phyloP scores from a whole-genome alignment of 768 basidiomycete genomes.

The Dacryopinax spathularia region DNA sequence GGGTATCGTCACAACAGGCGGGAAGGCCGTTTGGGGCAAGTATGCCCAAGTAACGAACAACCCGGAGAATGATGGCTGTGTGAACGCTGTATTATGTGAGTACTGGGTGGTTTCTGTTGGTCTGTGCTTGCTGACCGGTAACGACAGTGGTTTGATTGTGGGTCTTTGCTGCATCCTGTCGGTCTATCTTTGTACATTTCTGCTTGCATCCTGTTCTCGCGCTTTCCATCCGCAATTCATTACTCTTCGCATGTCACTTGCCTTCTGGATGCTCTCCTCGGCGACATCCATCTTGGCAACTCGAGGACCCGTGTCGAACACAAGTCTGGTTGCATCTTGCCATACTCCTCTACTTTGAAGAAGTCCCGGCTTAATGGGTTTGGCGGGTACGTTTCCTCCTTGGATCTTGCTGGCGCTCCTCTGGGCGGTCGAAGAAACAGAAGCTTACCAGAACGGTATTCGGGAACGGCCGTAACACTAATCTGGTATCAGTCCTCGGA shows the following conservation, averaged over 20 bases:
- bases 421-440: too few relatives aligned
- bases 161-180: not conserved
- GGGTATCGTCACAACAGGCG: slow-evolving; percentile 92
- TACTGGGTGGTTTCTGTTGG: slow-evolving; percentile 13
- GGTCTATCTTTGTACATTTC: not conserved
- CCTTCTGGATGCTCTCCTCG: not conserved
- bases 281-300: not conserved
- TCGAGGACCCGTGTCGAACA: not conserved
- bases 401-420: too few relatives aligned
- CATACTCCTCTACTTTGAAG: too few relatives aligned
- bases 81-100: slow-evolving; percentile 85
- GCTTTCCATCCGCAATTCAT: not conserved
- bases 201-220: not conserved
- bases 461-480: too few relatives aligned
- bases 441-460: too few relatives aligned
- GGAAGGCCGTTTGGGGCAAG: slow-evolving; percentile 66
- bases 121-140: not conserved
- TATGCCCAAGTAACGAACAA: slow-evolving; percentile 15
- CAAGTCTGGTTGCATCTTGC: too few relatives aligned
- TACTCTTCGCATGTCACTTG: not conserved
- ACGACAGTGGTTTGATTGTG: not conserved
- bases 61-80: slow-evolving; percentile 82
- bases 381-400: too few relatives aligned
- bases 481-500: too few relatives aligned
- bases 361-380: too few relatives aligned